These are phyloP conservation scores for Mucor mucedo DNA, from an alignment of 371 early-diverging fungal genomes.

Conservation along the genomic window DNA sequence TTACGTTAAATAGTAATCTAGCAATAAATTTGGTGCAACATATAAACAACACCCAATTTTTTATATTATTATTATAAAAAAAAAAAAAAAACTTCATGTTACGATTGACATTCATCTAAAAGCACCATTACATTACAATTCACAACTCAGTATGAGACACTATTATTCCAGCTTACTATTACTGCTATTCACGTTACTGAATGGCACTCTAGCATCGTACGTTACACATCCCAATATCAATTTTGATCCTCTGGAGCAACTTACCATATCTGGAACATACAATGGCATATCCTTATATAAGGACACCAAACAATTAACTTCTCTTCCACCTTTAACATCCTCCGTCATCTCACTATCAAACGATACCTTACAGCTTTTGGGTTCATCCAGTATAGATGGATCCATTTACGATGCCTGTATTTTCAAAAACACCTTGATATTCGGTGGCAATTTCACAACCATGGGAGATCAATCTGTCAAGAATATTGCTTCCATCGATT, in stretches of 20 bases:
- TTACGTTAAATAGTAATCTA: background rate
- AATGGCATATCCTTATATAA: slow-evolving; percentile 48
- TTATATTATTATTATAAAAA: background rate
- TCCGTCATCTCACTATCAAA: slow-evolving; percentile 41
- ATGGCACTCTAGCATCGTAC: slow-evolving; percentile 24
- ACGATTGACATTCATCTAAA: background rate
- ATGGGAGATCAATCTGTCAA: slow-evolving; percentile 40
- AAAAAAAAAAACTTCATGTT: background rate
- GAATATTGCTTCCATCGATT: slow-evolving; percentile 61
- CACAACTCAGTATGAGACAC: background rate
- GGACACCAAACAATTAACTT: slow-evolving; percentile 46
- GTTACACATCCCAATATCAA: slow-evolving; percentile 44
- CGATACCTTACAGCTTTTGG: slow-evolving; percentile 41
- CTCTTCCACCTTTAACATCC: slow-evolving; percentile 37
- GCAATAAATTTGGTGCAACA: background rate
- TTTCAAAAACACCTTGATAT: slow-evolving; percentile 38
- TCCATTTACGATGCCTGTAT: slow-evolving; percentile 42
- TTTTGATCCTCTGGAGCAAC: slow-evolving; percentile 37
- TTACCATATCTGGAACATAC: slow-evolving; percentile 50
- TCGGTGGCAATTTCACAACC: slow-evolving; percentile 57
- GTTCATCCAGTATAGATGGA: slow-evolving; percentile 40
- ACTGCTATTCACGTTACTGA: background rate
- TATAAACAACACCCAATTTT: background rate
- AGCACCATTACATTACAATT: background rate
- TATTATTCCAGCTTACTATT: background rate